These are phyloP conservation scores for Boletus vermiculosoides DNA, from an alignment of 768 basidiomycete genomes.

Conservation along the genomic window DNA sequence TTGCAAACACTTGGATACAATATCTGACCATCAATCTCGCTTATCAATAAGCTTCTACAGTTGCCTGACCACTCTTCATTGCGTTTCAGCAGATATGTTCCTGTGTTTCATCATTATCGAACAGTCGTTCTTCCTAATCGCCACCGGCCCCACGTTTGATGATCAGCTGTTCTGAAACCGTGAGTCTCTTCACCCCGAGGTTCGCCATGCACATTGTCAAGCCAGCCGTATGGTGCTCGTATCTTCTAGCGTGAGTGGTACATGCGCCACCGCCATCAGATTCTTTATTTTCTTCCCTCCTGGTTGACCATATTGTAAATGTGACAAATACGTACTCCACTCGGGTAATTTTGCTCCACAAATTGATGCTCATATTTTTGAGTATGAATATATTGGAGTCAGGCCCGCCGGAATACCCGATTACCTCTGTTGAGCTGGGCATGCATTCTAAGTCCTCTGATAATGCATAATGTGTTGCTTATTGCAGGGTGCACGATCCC, in stretches of 20 bases:
- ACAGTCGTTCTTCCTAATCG: background rate
- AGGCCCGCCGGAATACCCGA: background rate
- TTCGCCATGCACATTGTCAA: no score
- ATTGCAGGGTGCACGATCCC: no score
- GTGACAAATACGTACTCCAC: background rate
- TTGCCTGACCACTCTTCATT: background rate
- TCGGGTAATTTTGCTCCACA: background rate
- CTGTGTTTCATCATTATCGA: background rate
- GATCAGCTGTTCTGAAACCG: background rate
- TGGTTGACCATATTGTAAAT: background rate
- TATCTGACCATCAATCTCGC: background rate
- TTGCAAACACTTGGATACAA: background rate
- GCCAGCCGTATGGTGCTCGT: no score
- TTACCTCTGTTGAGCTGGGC: background rate
- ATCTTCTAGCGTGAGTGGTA: background rate
- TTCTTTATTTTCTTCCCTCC: background rate
- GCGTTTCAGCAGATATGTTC: background rate
- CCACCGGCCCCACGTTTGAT: background rate
- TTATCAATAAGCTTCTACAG: background rate
- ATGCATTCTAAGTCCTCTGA: no score
- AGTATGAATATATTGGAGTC: background rate
- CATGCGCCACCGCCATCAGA: no score
- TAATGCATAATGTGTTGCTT: no score
- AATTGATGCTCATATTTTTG: background rate
- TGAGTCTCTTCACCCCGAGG: no score